Evolutionary conservation across 2,329 filamentous ascomycete genomes (phyloP).

Genomic region (Gliomastix tumulicola): DNA sequence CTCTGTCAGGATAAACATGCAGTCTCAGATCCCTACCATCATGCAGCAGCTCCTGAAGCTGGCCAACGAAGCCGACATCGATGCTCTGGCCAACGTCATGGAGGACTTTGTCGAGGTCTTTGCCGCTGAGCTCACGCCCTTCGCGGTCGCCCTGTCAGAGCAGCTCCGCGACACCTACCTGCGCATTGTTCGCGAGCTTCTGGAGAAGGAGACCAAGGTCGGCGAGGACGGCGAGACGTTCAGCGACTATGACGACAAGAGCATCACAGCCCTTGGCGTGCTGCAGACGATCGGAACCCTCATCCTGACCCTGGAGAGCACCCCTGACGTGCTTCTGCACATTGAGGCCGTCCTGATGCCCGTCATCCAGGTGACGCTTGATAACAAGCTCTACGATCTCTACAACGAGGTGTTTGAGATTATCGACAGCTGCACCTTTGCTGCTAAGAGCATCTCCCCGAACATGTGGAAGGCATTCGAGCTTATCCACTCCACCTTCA

Average conservation of each 20-base stretch:
- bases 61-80: constrained; percentile 95
- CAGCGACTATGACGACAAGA: constrained; percentile 97
- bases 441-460: constrained; percentile 87
- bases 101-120: constrained; percentile 99
- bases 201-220: constrained; percentile 78
- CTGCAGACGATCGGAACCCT: constrained; percentile 96
- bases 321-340: constrained; percentile 87
- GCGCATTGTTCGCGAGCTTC: constrained; percentile 81
- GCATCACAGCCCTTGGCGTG: constrained; percentile 92
- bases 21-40: constrained; percentile 95
- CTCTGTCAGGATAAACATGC: constrained; percentile 89
- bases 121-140: constrained; percentile 91
- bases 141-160: constrained; percentile 91
- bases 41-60: constrained; percentile 98
- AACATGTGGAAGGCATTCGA: constrained; percentile 99
- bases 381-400: constrained; percentile 96
- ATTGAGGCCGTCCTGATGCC: constrained; percentile 96
- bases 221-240: constrained; percentile 72
- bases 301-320: constrained; percentile 94
- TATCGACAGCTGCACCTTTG: constrained; percentile 98
- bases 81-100: constrained; percentile 97
- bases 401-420: constrained; percentile 99
- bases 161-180: constrained; percentile 95
- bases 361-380: constrained; percentile 88
- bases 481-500: constrained; percentile 93